Base-by-base conservation (phyloP, 345 rosid genomes). In the Ceriops tagal region DNA sequence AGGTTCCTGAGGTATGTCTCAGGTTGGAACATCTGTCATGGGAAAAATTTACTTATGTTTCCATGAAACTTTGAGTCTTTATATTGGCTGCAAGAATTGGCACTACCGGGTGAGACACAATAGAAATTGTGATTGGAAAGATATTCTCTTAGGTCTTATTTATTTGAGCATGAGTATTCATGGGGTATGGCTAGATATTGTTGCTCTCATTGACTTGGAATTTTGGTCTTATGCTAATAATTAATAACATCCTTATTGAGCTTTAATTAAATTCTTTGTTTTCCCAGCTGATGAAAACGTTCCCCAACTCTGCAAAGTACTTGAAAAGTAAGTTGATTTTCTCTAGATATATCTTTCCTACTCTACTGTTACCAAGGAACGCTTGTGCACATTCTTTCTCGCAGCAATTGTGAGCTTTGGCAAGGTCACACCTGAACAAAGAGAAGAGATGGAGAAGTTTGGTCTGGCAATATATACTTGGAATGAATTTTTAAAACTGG, bases 371-470 rank as follows among this genome's bases (percentile, higher is more conserved):
- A 46, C 52, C 47, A 28, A 73, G 46, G 69, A 58, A 52, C 71
- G 30, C 75, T 68, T 27, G 52, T 28, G 62, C 64, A 21, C 66
- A 51, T 37, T 61, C 73, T 53, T 13, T 65, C 61, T 3, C 77
- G 85, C 79, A 92, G 99, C 95, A 81, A 83, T 96, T 75, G 96
- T 96, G 78, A 96, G 99, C 81, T 92, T 96, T 79, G 97, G 99
- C 59, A 87, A 83, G 82, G 81, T 90, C 72, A 76, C 92, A 65
- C 71, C 73, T 58, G 85, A 79, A 69, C 88, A 96, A 71, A 86
- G 72, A 75, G 90, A 75, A 75, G 88, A 84, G 72, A 83, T 84
- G 73, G 85, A 82, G 75, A 85, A 79, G 73, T 77, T 65, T 74
- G 91, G 90, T 46, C 67, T 90, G 78, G 77, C 78, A 27, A 80